phyloP scores from a whole-genome alignment of 768 basidiomycete species.

The Agrocybe pediades region DNA sequence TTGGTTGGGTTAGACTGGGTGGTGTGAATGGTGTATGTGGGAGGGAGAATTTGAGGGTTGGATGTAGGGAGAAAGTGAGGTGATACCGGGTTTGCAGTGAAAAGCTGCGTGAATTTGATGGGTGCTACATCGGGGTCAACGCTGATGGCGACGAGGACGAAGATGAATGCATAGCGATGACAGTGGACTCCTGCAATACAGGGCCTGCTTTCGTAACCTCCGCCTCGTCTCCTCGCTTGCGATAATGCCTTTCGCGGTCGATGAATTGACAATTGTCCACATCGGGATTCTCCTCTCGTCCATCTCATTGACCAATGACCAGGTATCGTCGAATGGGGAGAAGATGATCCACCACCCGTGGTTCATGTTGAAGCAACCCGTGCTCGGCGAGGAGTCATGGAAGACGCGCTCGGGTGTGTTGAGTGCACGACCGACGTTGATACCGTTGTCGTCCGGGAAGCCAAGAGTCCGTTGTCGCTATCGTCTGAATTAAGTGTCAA shows the following conservation, averaged over 20 bases:
- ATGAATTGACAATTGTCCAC: conserved; percentile 54
- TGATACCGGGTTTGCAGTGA: conserved; percentile 19
- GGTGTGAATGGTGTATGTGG: conserved; percentile 67
- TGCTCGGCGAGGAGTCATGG: conserved; percentile 33
- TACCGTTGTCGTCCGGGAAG: no score
- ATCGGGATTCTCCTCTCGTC: conserved; percentile 53
- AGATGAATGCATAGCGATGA: conserved; percentile 41
- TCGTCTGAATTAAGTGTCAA: no score
- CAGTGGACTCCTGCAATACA: conserved; percentile 71
- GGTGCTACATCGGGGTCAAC: conserved; percentile 34
- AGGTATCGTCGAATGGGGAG: conserved; percentile 7
- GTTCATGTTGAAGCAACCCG: conserved; percentile 26
- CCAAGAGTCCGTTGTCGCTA: no score
- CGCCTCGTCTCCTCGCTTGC: conserved; percentile 43
- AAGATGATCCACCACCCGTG: conserved; percentile 15
- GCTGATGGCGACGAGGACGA: conserved; percentile 45
- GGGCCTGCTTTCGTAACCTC: conserved; percentile 58
- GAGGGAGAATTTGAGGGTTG: conserved; percentile 51
- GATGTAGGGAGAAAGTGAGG: conserved; percentile 22
- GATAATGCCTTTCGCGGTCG: conserved; percentile 52
- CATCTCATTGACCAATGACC: conserved; percentile 45
- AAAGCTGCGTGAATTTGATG: conserved; percentile 22
- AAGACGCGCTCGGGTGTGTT: conserved; percentile 22
- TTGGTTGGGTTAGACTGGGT: conserved; percentile 54
- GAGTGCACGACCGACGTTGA: conserved; percentile 37